Conservation (phyloP, 2,329 filamentous ascomycete genomes). For the Paecilomyces formosus region DNA sequence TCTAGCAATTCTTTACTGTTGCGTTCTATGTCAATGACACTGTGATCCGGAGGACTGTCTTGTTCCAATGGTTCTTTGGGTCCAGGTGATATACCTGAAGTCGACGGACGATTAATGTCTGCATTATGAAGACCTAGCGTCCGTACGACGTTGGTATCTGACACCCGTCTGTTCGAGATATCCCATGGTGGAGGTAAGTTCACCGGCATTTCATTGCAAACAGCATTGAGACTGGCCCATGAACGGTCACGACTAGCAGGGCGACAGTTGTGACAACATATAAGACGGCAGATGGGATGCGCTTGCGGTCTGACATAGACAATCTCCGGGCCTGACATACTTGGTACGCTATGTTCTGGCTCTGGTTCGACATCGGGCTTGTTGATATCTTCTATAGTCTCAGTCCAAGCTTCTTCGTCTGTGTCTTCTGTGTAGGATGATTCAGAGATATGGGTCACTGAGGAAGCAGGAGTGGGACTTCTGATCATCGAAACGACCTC, state of each 20-base stretch:
- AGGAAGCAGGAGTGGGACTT: slow-evolving; percentile 1
- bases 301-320: background rate
- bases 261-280: slow-evolving; percentile 44
- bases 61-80: background rate
- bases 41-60: background rate
- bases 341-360: background rate
- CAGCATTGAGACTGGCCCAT: slow-evolving; percentile 15
- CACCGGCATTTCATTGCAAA: slow-evolving; percentile 25
- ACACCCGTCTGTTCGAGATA: slow-evolving; percentile 19
- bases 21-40: background rate
- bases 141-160: slow-evolving; percentile 16
- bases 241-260: slow-evolving; percentile 35
- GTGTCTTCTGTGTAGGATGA: background rate
- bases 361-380: background rate
- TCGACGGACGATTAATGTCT: background rate
- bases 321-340: background rate
- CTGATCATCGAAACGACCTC: slow-evolving; percentile 15
- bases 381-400: slow-evolving; percentile 12
- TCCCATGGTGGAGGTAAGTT: slow-evolving; percentile 20
- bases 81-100: background rate
- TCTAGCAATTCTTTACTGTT: background rate
- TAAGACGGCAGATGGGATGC: slow-evolving; percentile 32
- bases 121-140: slow-evolving; percentile 4
- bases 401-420: slow-evolving; percentile 9
- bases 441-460: background rate